Percentiles rank a stretch among this genome's conserved stretches.
These are phyloP conservation scores for Xylaria arbuscula DNA, from an alignment of 2,329 filamentous ascomycete genomes.

Conservation along the genomic window DNA sequence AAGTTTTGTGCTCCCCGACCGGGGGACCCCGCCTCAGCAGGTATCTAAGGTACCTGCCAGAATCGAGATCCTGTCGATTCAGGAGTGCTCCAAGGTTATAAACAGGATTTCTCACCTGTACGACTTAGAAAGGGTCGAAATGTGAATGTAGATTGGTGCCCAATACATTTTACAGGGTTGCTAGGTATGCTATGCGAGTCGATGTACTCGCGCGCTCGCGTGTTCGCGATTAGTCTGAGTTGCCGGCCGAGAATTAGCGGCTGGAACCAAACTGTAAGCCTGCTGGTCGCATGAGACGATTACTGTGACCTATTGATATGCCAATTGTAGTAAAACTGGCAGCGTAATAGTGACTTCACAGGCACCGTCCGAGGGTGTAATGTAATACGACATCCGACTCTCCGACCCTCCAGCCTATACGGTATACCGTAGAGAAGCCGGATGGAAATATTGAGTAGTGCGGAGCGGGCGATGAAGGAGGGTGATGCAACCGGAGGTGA, in stretches of 20 bases:
- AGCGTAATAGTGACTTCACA: neutral
- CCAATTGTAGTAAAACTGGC: neutral
- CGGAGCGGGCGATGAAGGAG: constrained; percentile 1
- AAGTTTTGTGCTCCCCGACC: neutral
- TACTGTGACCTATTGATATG: neutral
- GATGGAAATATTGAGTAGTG: neutral
- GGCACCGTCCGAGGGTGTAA: constrained; percentile 11
- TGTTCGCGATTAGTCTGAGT: constrained; percentile 11
- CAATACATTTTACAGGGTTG: neutral
- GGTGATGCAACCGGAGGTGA: neutral
- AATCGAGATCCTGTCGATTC: neutral
- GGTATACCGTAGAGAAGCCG: neutral
- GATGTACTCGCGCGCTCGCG: constrained; percentile 20
- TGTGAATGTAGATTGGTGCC: neutral
- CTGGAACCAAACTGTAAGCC: neutral
- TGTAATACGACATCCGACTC: constrained; percentile 19
- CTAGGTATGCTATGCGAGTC: neutral
- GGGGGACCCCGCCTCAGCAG: neutral
- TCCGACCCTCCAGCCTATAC: constrained; percentile 19
- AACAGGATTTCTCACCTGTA: neutral
- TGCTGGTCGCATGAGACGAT: neutral
- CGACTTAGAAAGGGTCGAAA: neutral
- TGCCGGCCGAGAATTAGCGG: too few relatives aligned
- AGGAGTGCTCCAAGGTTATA: neutral
- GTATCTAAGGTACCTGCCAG: neutral